Conservation (phyloP, 176 grass and related monocot species). For the Pontederia crassipes region DNA sequence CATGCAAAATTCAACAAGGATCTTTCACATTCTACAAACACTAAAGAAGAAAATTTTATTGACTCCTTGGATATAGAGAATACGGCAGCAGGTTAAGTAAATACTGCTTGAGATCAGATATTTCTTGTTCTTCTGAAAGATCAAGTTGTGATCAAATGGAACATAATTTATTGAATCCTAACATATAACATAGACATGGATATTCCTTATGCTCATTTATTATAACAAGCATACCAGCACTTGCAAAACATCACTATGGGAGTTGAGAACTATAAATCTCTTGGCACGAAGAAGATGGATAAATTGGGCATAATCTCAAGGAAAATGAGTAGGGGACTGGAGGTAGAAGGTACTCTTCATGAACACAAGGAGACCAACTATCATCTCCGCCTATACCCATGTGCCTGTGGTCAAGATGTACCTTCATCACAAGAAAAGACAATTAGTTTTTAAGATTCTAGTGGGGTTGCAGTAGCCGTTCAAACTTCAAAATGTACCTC, state of each 20-base stretch:
- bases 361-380: slow-evolving; percentile 71
- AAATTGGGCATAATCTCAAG: slow-evolving; percentile 40
- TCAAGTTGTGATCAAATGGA: too few relatives aligned
- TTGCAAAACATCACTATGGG: slow-evolving; percentile 4
- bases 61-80: too few relatives aligned
- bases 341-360: slow-evolving; percentile 63
- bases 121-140: too few relatives aligned
- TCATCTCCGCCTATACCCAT: slow-evolving; percentile 90
- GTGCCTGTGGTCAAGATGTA: slow-evolving; percentile 85
- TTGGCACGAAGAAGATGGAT: slow-evolving; percentile 48
- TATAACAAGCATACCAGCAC: too few relatives aligned
- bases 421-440: slow-evolving; percentile 29
- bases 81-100: too few relatives aligned
- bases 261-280: slow-evolving; percentile 61
- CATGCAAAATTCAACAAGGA: too few relatives aligned
- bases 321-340: slow-evolving; percentile 57
- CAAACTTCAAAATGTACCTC: slow-evolving; percentile 41
- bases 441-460: neutral
- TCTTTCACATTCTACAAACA: too few relatives aligned
- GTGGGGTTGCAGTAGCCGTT: neutral
- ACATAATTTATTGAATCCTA: too few relatives aligned
- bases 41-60: too few relatives aligned
- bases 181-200: too few relatives aligned
- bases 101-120: too few relatives aligned
- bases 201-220: too few relatives aligned